Conservation (phyloP, 306 rosid species). For the Biancaea sappan region DNA sequence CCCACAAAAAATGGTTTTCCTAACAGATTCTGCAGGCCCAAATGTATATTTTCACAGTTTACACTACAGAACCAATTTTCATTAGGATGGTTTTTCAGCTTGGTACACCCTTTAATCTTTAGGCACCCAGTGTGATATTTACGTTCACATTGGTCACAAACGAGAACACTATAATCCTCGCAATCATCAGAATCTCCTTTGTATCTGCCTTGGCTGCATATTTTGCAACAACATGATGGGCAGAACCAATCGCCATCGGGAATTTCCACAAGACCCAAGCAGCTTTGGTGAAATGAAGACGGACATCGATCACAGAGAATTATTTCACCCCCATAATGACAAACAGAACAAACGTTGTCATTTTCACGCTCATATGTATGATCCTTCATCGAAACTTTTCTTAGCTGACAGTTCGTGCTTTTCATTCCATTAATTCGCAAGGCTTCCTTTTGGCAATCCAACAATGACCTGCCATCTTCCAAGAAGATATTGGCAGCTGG, state of each 20-base stretch:
- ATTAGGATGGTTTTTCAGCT: background rate
- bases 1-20: slow-evolving; percentile 51
- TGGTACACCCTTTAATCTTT: background rate
- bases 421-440: background rate
- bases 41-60: slow-evolving; percentile 47
- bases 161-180: background rate
- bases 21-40: slow-evolving; percentile 39
- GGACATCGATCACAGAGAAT: slow-evolving; percentile 67
- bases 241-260: slow-evolving; percentile 71
- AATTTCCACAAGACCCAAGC: slow-evolving; percentile 45
- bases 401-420: background rate
- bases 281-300: slow-evolving; percentile 49
- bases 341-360: slow-evolving; percentile 49
- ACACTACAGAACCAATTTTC: slow-evolving; percentile 52
- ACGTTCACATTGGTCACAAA: slow-evolving; percentile 61
- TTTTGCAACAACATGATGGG: slow-evolving; percentile 61
- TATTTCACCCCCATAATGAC: slow-evolving; percentile 60
- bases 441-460: slow-evolving; percentile 47
- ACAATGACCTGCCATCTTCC: slow-evolving; percentile 61
- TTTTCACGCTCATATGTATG: background rate
- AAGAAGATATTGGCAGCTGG: slow-evolving; percentile 59
- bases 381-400: background rate
- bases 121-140: slow-evolving; percentile 54
- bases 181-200: slow-evolving; percentile 1
- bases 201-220: slow-evolving; percentile 37